Evolutionary conservation across 345 rosid genomes (phyloP).

Genomic region (Cardamine resedifolia): DNA sequence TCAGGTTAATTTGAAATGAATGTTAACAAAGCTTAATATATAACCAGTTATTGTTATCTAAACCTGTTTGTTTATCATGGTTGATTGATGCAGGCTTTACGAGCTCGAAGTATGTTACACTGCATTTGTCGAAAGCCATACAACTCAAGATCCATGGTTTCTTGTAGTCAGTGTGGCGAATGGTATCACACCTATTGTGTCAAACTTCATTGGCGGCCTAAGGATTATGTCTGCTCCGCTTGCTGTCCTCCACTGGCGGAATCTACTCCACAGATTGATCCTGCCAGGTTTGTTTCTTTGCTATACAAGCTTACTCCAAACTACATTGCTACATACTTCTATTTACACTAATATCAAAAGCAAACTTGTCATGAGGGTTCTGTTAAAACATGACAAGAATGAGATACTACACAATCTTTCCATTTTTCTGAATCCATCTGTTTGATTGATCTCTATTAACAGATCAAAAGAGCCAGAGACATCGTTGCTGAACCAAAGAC

Average conservation of each 20-base stretch:
- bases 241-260: constrained; percentile 60
- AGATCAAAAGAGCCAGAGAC: constrained; percentile 68
- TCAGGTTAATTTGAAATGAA: constrained; percentile 51
- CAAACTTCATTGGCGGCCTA: constrained; percentile 46
- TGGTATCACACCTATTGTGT: constrained; percentile 76
- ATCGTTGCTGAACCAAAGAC: constrained; percentile 45
- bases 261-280: constrained; percentile 34
- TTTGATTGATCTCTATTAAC: constrained; percentile 34
- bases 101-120: constrained; percentile 74
- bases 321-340: background rate
- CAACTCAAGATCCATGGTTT: constrained; percentile 58
- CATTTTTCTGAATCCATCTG: background rate
- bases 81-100: constrained; percentile 57
- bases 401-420: background rate
- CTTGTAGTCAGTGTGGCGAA: constrained; percentile 67
- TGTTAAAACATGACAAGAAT: background rate
- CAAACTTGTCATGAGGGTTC: background rate
- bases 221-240: constrained; percentile 71
- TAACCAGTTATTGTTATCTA: constrained; percentile 4
- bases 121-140: constrained; percentile 86
- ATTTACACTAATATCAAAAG: background rate
- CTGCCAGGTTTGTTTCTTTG: constrained; percentile 45
- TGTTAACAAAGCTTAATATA: background rate
- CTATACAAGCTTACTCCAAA: constrained; percentile 4
- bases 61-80: constrained; percentile 6